These are phyloP conservation scores for Fusarium subtropicale DNA, from an alignment of 2,329 filamentous ascomycete species.

Conservation along the genomic window DNA sequence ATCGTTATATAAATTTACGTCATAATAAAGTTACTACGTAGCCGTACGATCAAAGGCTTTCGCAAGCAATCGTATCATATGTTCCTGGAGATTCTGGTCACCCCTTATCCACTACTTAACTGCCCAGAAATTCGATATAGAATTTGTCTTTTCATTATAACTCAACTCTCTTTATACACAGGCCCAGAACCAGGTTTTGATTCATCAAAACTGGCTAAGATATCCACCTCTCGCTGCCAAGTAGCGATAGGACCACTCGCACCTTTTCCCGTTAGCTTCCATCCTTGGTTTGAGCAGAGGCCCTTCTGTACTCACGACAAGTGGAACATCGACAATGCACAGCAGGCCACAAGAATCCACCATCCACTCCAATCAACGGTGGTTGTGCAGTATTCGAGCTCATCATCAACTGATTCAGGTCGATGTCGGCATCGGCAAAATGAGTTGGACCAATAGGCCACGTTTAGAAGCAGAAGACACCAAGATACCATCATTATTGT, in stretches of 20 bases:
- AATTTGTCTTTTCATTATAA: neutral
- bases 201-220: neutral
- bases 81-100: neutral
- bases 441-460: neutral
- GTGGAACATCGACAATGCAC: neutral
- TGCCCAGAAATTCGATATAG: too few species aligned
- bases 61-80: neutral
- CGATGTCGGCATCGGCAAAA: constrained; percentile 3
- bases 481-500: constrained; percentile 2
- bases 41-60: neutral
- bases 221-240: neutral
- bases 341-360: neutral
- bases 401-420: neutral
- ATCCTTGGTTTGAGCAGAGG: neutral
- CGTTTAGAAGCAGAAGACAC: neutral
- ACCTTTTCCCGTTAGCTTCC: neutral
- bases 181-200: neutral
- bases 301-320: constrained; percentile 1
- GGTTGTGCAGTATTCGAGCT: neutral
- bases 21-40: neutral
- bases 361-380: neutral
- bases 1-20: neutral
- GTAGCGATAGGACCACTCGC: neutral
- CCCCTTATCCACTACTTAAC: neutral
- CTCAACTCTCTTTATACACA: neutral